Base-by-base conservation (phyloP, 768 basidiomycete species). In the Hygrophorus russula region DNA sequence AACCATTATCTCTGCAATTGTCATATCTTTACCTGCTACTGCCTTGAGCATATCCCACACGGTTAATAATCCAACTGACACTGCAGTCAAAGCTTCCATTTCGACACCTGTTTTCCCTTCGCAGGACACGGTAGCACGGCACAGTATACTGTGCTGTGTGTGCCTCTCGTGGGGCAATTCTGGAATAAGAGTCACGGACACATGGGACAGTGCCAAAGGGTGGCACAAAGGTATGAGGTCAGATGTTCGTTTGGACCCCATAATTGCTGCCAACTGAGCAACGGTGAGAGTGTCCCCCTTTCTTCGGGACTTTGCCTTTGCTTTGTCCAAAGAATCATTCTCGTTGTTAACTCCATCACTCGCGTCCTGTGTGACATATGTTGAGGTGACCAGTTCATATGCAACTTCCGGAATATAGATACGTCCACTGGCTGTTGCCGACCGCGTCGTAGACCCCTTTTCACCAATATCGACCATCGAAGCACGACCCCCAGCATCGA, bases 21-120 rank as follows among this genome's bases (percentile, higher is more conserved):
- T 63, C 86, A 94, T 91, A 45, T 87, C 83, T 56, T 74, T 73
- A n/a, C 88, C 91, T 1, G 85, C 88, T 1, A 89, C 80, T 4
- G 83, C 82, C 62, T 93, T 92, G 24, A 92, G 71, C 90, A 94
- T 92, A 56, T 91, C 89, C 85, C 89, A 94, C 11, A 92, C 78
- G 1, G 87, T 88, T 42, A 93, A 64, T 27, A 87, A 68, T 4
- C 80, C 80, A 24, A 85, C 67, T 1, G 79, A 79, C 7, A 88
- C 90, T 17, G 81, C 82, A n/a, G 81, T 86, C 44, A 93, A 58
- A 17, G 90, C 91, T 62, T 96, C 93, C 84, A 97, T 91, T 65
- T 91, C 88, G 14, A 91, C 86, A 4, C 91, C 85, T 11, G 89
- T 89, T 58, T 79, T 80, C 11, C 86, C 84, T 58, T 80, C 74